Evolutionary conservation across 345 rosid genomes (phyloP).

Genomic region (Boechera stricta): DNA sequence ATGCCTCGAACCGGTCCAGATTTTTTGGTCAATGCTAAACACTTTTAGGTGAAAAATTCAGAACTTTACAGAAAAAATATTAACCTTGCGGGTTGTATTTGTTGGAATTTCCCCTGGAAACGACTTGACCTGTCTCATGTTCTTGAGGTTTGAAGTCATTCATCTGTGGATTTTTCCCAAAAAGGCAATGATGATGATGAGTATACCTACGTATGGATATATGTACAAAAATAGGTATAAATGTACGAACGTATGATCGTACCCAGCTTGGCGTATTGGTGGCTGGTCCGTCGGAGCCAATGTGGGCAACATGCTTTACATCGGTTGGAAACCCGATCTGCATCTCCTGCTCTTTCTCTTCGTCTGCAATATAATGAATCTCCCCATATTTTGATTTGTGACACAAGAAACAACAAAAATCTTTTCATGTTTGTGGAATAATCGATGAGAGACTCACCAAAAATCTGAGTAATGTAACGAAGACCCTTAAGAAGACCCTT

Average conservation of each 20-base stretch:
- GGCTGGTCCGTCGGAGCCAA: conserved; percentile 80
- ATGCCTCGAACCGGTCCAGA: neutral
- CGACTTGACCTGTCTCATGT: conserved; percentile 39
- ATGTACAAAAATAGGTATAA: neutral
- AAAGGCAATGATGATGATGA: neutral
- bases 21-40: neutral
- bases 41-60: neutral
- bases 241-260: conserved; percentile 9
- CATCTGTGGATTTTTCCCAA: conserved; percentile 31
- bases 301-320: conserved; percentile 98
- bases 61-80: neutral
- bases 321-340: conserved; percentile 90
- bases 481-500: conserved; percentile 81
- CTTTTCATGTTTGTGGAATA: neutral
- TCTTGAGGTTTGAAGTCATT: conserved; percentile 45
- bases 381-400: neutral
- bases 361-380: conserved; percentile 50
- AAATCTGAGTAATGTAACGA: conserved; percentile 80
- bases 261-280: conserved; percentile 69
- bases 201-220: neutral
- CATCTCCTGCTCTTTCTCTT: conserved; percentile 84
- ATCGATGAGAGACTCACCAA: conserved; percentile 53
- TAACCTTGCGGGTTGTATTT: conserved; percentile 44
- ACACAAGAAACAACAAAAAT: conserved; percentile 4
- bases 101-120: conserved; percentile 45